Evolutionary conservation across 495 filamentous ascomycete genomes (phyloP), one percentile per base, ranked within the genome.

Genomic region (Aspergillus funiculosus): DNA sequence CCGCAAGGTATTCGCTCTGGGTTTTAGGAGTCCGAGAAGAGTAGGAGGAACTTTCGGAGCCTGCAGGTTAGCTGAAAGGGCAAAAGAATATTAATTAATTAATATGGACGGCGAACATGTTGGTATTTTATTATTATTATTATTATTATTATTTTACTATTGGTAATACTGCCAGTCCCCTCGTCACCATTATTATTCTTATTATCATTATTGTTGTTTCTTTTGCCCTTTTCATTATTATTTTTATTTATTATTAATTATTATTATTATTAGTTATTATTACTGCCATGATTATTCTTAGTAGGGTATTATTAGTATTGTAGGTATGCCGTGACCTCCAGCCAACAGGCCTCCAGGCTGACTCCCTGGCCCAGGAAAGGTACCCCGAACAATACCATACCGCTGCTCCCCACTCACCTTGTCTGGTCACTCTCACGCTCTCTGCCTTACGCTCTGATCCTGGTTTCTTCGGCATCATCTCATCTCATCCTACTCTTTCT

Each of bases 381-480:
- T 13, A 38, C 38, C 31, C 31, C 10, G 35, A 50, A 50, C 51
- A 40, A 46, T 54, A 54, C 46, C 32, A 53, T 58, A 58, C 55
- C 55, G 55, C 45, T 46, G 20, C 51, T 52, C 51, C 48, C 48
- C 51, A 52, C 51, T 49, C 48, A 31, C 43, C 30, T 25, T 29
- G 20, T 40, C 27, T 30, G 21, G 28, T 43, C 31, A 5, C 30
- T 29, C 44, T 48, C 22, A 21, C 47, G 32, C 39, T 39, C 46
- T 50, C 52, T 52, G 52, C 52, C 52, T 56, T 56, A 54, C 56
- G 34, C 51, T 58, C 44, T 25, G 44, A 44, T 44, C 42, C 51
- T 42, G 50, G 39, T 53, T 50, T 46, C 44, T 56, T 59, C 50
- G 53, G 57, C 62, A 59, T 67, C 64, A 62, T 61, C 61, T 59